Percentiles rank a stretch among this genome's conserved stretches.
Conservation (phyloP, 2,329 filamentous ascomycete species). For the Pseudogymnoascus sp. region DNA sequence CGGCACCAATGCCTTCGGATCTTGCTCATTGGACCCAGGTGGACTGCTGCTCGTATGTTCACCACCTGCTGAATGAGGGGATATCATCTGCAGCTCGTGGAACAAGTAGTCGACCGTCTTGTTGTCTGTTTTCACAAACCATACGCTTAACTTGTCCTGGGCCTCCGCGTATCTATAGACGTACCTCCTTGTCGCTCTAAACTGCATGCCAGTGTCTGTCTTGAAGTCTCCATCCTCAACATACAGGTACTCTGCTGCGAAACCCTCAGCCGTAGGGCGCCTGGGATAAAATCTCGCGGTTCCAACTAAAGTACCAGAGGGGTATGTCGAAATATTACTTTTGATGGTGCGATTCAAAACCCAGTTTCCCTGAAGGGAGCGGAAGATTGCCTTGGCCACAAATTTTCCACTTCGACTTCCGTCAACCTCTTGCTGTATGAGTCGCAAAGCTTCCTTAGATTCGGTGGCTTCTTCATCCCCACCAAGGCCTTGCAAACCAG, state of each 20-base stretch:
- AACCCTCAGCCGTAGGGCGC: slow-evolving; percentile 41
- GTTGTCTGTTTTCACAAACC: slow-evolving; percentile 60
- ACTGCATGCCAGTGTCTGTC: slow-evolving; percentile 44
- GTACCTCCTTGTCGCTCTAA: slow-evolving; percentile 52
- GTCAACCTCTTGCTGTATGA: background rate
- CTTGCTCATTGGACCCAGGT: background rate
- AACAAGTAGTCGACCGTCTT: slow-evolving; percentile 64
- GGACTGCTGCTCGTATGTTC: background rate
- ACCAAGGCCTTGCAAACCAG: background rate
- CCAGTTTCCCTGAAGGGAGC: slow-evolving; percentile 65
- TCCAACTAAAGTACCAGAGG: slow-evolving; percentile 57
- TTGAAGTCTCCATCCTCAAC: slow-evolving; percentile 58
- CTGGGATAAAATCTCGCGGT: slow-evolving; percentile 58
- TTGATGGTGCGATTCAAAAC: slow-evolving; percentile 48
- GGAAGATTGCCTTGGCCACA: slow-evolving; percentile 58
- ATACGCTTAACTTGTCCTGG: slow-evolving; percentile 56
- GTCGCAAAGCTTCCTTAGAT: background rate
- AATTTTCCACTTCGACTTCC: slow-evolving; percentile 39
- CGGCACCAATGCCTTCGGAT: background rate
- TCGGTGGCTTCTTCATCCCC: background rate
- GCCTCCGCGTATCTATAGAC: slow-evolving; percentile 61
- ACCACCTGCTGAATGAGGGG: slow-evolving; percentile 25
- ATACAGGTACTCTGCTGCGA: slow-evolving; percentile 52
- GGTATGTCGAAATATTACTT: slow-evolving; percentile 47
- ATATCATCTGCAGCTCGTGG: slow-evolving; percentile 58